phyloP scores from a whole-genome alignment of 1,139 yeast genomes.

The Candida sp. region DNA sequence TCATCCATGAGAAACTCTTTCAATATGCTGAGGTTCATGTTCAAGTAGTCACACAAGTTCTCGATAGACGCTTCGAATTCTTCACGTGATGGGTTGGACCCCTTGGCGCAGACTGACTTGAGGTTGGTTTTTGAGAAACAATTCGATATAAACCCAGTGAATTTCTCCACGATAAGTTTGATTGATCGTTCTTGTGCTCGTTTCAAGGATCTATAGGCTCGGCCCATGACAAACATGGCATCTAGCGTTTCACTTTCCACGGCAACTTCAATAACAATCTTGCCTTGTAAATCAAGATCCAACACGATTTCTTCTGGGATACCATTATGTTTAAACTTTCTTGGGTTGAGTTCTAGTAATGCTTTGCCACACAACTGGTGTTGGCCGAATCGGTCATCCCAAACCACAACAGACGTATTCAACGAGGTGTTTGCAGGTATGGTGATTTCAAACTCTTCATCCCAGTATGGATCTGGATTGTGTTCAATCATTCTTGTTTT shows the following conservation, averaged over 20 bases:
- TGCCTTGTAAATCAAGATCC: constrained; percentile 73
- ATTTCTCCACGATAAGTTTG: constrained; percentile 69
- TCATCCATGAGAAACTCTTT: constrained; percentile 67
- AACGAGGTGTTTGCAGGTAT: constrained; percentile 42
- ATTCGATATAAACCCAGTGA: constrained; percentile 43
- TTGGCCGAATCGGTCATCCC: constrained; percentile 69
- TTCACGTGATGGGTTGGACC: constrained; percentile 47
- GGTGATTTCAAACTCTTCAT: constrained; percentile 80
- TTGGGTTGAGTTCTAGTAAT: constrained; percentile 65
- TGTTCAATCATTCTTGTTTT: constrained; percentile 70
- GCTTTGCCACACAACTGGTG: constrained; percentile 78
- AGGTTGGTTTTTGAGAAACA: constrained; percentile 51
- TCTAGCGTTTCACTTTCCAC: constrained; percentile 82
- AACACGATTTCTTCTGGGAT: constrained; percentile 64
- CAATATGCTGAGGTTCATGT: constrained; percentile 67
- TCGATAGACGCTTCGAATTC: constrained; percentile 70
- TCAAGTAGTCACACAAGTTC: constrained; percentile 78
- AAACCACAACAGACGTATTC: constrained; percentile 63
- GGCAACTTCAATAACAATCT: constrained; percentile 64
- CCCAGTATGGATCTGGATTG: constrained; percentile 82
- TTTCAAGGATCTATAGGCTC: constrained; percentile 67
- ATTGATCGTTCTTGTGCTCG: constrained; percentile 69
- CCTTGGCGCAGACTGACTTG: constrained; percentile 54
- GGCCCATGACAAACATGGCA: constrained; percentile 79
- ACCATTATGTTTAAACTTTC: constrained; percentile 69